phyloP scores from a whole-genome alignment of 2,329 filamentous ascomycete species.

The Fusarium haematococcum region DNA sequence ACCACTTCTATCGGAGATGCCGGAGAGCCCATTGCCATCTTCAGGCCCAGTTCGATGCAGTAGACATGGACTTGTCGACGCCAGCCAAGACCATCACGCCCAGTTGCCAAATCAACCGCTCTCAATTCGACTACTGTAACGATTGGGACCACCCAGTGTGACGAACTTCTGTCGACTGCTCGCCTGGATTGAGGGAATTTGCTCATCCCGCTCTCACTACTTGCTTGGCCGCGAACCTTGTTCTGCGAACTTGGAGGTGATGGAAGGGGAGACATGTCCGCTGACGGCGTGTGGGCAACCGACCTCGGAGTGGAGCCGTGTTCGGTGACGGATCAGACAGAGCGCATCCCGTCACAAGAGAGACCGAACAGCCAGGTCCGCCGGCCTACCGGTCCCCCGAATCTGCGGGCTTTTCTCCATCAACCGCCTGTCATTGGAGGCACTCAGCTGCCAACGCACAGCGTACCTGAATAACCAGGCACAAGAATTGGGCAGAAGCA shows the following conservation, averaged over 20 bases:
- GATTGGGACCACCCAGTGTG: slow-evolving; percentile 1
- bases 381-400: slow-evolving; percentile 7
- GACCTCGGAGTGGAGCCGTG: slow-evolving; percentile 24
- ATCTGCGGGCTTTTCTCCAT: slow-evolving; percentile 19
- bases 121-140: not conserved
- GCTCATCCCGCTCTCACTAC: slow-evolving; percentile 11
- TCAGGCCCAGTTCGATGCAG: not conserved
- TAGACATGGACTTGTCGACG: not conserved
- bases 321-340: slow-evolving; percentile 38
- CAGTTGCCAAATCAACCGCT: not conserved
- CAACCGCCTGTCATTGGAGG: slow-evolving; percentile 19
- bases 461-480: slow-evolving; percentile 4
- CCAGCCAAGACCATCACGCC: not conserved
- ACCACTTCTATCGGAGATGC: not conserved
- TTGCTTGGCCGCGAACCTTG: slow-evolving; percentile 30
- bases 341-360: slow-evolving; percentile 17
- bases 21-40: not conserved
- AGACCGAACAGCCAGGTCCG: slow-evolving; percentile 4
- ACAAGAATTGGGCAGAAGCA: slow-evolving; percentile 20
- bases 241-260: slow-evolving; percentile 4
- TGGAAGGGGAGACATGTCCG: slow-evolving; percentile 13
- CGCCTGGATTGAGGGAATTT: slow-evolving; percentile 28
- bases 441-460: not conserved
- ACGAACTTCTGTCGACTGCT: not conserved
- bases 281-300: slow-evolving; percentile 8